Evolutionary conservation across 768 basidiomycete species (phyloP).

Genomic region (Leccinum subgranulosum): DNA sequence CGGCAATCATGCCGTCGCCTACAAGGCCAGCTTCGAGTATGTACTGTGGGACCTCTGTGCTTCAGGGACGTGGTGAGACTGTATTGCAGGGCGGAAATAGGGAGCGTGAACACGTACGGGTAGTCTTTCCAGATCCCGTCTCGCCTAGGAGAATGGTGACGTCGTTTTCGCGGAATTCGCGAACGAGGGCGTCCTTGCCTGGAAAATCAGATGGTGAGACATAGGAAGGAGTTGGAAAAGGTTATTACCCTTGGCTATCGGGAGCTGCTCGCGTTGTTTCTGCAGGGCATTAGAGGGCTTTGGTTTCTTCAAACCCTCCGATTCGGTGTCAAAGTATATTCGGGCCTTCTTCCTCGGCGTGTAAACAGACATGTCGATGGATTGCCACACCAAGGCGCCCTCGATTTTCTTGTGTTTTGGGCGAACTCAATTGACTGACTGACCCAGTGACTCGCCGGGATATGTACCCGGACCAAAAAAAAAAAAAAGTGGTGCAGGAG

Average conservation of each 20-base stretch:
- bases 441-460: background rate
- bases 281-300: conserved; percentile 36
- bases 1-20: conserved; percentile 72
- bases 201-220: background rate
- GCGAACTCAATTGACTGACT: background rate
- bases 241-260: conserved; percentile 68
- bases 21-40: conserved; percentile 79
- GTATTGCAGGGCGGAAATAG: background rate
- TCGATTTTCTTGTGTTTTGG: background rate
- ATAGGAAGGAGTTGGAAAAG: background rate
- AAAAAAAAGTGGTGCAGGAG: background rate
- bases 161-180: conserved; percentile 72
- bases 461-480: background rate
- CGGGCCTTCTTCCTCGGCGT: conserved; percentile 29
- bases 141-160: conserved; percentile 91
- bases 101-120: conserved; percentile 62
- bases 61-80: conserved; percentile 27
- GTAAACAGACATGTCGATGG: conserved; percentile 13
- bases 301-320: conserved; percentile 11
- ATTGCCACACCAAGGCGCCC: background rate
- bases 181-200: conserved; percentile 76
- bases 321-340: conserved; percentile 11
- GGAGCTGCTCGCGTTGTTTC: conserved; percentile 67
- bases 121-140: conserved; percentile 98
- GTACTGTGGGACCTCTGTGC: conserved; percentile 93